Base-by-base conservation (phyloP, 805 yeast species). In the Candida michaelii region DNA sequence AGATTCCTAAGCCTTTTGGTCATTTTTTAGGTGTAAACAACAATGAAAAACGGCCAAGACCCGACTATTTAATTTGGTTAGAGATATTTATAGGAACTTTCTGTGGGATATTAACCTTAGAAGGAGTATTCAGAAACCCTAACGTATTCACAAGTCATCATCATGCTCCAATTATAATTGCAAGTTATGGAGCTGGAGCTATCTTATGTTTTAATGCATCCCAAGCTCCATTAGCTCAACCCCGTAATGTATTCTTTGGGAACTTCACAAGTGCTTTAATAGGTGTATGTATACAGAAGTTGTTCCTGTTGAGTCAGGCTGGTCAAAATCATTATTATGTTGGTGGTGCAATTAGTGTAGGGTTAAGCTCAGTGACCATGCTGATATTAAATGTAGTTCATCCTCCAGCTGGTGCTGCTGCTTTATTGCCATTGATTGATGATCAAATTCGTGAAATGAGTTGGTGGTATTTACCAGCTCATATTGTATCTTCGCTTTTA, bases 401-500 rank as follows among this genome's bases (percentile, higher is more conserved):
- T 55, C 89, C 89, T 0, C 89, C 89, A 0, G 81, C 83, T 1
- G 89, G 89, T 2, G 87, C 88, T 1, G 73, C 83, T 8, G 86
- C 88, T 0, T 53, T 82, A 27, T 58, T 82, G 7, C 85, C 87
- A 0, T 60, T 72, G 1, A 52, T 75, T 0, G 82, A 79, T 40
- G 73, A 55, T 1, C 48, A 53, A 6, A 63, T 80, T 3, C 56
- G 77, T 10, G 49, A 39, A 3, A 65, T 82, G 73, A 75, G 86
- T 37, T 82, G 88, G 89, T 78, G 82, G 78, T 81, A 74, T 50
- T 52, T 82, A 21, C 82, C 84, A 0, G 70, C 64, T 0, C 83
- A 80, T 41, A 40, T 82, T 3, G 63, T 80, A 0, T 68, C 77
- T 3, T 65, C 76, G 2, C 56, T 74, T 2, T 56, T 82, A 32